Evolutionary conservation across 345 rosid genomes (phyloP), one percentile per base, ranked within the genome.

Genomic region (Pistacia vera): DNA sequence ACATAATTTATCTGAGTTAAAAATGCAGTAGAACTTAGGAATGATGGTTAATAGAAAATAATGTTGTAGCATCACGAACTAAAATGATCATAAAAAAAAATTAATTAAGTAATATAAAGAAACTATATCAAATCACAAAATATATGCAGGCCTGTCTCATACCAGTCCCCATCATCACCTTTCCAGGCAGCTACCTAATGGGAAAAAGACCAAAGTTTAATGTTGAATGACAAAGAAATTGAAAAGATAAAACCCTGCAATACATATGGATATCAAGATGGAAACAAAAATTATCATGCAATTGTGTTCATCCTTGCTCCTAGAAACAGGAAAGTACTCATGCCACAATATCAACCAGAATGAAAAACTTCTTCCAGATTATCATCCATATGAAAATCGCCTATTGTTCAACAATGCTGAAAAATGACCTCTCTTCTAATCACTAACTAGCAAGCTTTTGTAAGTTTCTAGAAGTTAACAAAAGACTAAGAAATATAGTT

Each of bases 141-240:
- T 81, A 93, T 93, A 82, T 95, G 99, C 79, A 95, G 80, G 35
- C 98, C 96, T 56, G 97, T 95, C 81, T 93, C 98, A 41, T 93
- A 92, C 95, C 99, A 93, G 78, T 95, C 98, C 63, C 97, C 98
- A 80, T 93, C 94, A 48, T 86, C 88, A 85, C 92, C 97, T 83
- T 90, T 92, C 98, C 99, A 93, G 17, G 98, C 99, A 80, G 97
- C 98, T 75, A 93, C 89, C 98, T 93, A 76, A 33, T 46, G 33
- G 52, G 36, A 72, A 67, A 64, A 62, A 73, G 73, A 49, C 63
- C 65, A 82, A 75, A 55, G 56, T 67, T 75, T 49, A 62, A 69
- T 33, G 4, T 63, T 12, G 8, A 36, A 58, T 8, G 33, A 38
- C 3, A 69, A 52, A 48, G 1, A 41, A 54, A 72, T 30, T 74